Conservation (phyloP, 2,329 filamentous ascomycete genomes). For the Xylaria hypoxylon region DNA sequence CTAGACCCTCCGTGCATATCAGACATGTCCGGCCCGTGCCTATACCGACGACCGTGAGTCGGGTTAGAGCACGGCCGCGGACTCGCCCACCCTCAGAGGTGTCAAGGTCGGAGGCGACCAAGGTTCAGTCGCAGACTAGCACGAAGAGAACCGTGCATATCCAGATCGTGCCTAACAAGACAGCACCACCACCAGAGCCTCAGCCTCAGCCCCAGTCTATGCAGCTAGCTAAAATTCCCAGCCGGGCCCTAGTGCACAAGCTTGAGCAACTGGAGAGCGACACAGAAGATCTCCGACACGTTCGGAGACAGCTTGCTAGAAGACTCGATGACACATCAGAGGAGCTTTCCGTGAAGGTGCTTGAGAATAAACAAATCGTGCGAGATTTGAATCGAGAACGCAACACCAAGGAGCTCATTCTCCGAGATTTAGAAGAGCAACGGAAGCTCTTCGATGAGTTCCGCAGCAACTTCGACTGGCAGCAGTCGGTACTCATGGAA, state of each 20-base stretch:
- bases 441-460: slow-evolving; percentile 52
- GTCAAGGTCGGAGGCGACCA: slow-evolving; percentile 42
- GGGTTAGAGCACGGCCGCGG: slow-evolving; percentile 46
- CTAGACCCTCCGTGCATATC: slow-evolving; percentile 43
- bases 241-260: slow-evolving; percentile 51
- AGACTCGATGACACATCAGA: slow-evolving; percentile 50
- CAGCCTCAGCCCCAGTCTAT: slow-evolving; percentile 46
- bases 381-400: slow-evolving; percentile 48
- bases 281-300: slow-evolving; percentile 48
- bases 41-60: slow-evolving; percentile 38
- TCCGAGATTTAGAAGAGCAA: slow-evolving; percentile 52
- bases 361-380: slow-evolving; percentile 50
- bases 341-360: slow-evolving; percentile 45
- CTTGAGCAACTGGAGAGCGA: slow-evolving; percentile 54
- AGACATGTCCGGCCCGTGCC: slow-evolving; percentile 49
- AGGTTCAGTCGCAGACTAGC: slow-evolving; percentile 41
- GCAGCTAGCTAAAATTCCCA: slow-evolving; percentile 45
- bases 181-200: slow-evolving; percentile 27
- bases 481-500: slow-evolving; percentile 47
- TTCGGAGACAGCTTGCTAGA: slow-evolving; percentile 48
- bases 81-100: slow-evolving; percentile 43
- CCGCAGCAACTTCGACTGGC: slow-evolving; percentile 52
- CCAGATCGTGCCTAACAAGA: slow-evolving; percentile 45
- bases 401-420: slow-evolving; percentile 50
- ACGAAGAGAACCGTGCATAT: slow-evolving; percentile 50